phyloP scores from a whole-genome alignment of 1,139 yeast genomes.

The Pneumocystis jirovecii region DNA sequence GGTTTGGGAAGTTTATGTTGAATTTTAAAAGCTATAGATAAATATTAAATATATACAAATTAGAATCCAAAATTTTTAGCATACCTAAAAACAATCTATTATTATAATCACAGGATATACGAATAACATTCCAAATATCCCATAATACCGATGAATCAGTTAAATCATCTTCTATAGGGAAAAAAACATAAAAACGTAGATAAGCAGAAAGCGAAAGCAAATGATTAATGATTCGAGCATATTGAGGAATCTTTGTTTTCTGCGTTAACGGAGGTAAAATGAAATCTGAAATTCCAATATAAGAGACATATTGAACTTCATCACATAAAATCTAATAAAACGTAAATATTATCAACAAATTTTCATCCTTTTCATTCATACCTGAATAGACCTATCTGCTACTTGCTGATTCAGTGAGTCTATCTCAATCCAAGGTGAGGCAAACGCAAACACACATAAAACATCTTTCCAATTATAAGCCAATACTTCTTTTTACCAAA shows the following conservation, averaged over 20 bases:
- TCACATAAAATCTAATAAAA: constrained; percentile 24
- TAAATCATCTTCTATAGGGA: constrained; percentile 30
- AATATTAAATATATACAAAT: background rate
- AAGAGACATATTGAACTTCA: constrained; percentile 45
- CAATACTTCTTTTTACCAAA: background rate
- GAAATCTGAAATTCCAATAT: constrained; percentile 38
- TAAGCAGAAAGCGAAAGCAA: constrained; percentile 22
- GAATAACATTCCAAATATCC: constrained; percentile 55
- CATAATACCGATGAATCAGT: constrained; percentile 42
- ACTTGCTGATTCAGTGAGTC: constrained; percentile 36
- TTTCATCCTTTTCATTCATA: constrained; percentile 34
- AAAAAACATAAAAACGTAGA: constrained; percentile 27
- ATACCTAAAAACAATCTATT: constrained; percentile 31
- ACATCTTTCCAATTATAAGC: background rate
- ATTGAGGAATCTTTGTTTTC: constrained; percentile 36
- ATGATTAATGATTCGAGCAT: constrained; percentile 31
- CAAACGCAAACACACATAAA: constrained; percentile 33
- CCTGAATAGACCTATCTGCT: constrained; percentile 40
- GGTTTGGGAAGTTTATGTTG: constrained; percentile 37
- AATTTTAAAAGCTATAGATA: constrained; percentile 34
- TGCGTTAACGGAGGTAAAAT: constrained; percentile 48
- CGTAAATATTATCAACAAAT: constrained; percentile 31
- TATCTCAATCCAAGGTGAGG: constrained; percentile 51
- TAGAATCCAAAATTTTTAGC: background rate
- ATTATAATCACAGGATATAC: constrained; percentile 39